A percentile compares a stretch with the other conserved stretches of the same genome.
Conservation (phyloP, 1,284 basidiomycete species). For the Cerrena zonata region DNA sequence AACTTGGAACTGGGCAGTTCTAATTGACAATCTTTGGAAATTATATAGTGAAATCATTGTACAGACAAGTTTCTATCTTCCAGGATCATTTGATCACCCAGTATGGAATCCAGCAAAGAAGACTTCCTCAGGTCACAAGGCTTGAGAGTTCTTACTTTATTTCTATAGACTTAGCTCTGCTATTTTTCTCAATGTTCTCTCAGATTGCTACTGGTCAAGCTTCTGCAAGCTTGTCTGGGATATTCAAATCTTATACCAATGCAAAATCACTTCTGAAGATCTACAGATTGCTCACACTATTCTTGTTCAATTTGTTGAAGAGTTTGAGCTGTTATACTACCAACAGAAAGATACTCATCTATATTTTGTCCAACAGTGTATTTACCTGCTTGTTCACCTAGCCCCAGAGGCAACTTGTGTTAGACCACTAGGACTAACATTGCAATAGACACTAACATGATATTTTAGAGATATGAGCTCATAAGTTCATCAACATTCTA, state of each 20-base stretch:
- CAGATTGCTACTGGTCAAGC: conserved; percentile 13
- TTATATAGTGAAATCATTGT: conserved; percentile 26
- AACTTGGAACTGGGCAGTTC: conserved; percentile 32
- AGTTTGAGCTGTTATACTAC: conserved; percentile 20
- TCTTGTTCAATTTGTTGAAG: conserved; percentile 13
- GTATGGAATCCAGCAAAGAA: conserved; percentile 27
- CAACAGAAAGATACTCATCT: conserved; percentile 14
- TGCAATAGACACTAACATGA: conserved; percentile 21
- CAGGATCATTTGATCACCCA: conserved; percentile 24
- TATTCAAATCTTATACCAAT: conserved; percentile 13
- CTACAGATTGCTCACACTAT: conserved; percentile 3
- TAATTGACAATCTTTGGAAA: conserved; percentile 29
- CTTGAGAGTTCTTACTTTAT: conserved; percentile 22
- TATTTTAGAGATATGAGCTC: conserved; percentile 19
- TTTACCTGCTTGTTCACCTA: conserved; percentile 18
- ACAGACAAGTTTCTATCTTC: conserved; percentile 14
- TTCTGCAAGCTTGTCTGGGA: conserved; percentile 20
- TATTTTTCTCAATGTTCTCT: conserved; percentile 14
- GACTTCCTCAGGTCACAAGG: conserved; percentile 28
- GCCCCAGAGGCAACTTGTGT: conserved; percentile 10
- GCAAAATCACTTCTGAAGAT: conserved; percentile 1
- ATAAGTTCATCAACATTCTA: conserved; percentile 19
- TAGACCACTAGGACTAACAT: conserved; percentile 12
- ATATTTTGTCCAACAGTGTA: conserved; percentile 19
- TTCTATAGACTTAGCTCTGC: conserved; percentile 19